Base-by-base conservation (phyloP, 139 green algal species). In the Tetratostichococcus sp. region DNA sequence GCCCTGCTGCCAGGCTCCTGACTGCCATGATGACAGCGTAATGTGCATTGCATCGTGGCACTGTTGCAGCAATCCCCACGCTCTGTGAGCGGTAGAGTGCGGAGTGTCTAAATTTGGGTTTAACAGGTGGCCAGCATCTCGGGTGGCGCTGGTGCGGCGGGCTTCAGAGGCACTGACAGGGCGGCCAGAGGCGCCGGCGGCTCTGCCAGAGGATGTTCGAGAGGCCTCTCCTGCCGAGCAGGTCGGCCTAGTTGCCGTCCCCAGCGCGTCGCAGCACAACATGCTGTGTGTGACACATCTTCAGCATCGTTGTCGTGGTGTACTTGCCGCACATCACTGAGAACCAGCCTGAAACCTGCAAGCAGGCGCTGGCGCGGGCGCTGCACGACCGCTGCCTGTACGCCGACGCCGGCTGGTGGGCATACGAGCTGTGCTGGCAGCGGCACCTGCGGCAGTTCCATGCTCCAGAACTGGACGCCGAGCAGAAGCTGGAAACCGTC, bases 381-480 rank as follows among this genome's bases (percentile, higher is more conserved):
- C 62, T 68, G 62, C 28, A 34, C 26, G 30, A 68, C 26, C 26
- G 6, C 26, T 68, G 62, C 26, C 62, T 68, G 62, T 68, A 68
- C 19, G 28, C 16, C 5, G 30, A 34, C n/a, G n/a, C 62, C 28
- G 62, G 62, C 11, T 68, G 62, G 62, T 68, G 62, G 62, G 22
- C 5, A 4, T 68, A 68, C 62, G 62, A 68, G 30, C 28, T 68
- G 62, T 68, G 62, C 62, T 68, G 30, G 28, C 4, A 21, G n/a
- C 62, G 25, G 28, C 62, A 68, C 28, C 11, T 68, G 62, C 62
- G 62, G 30, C 62, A 68, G 62, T 68, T 68, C n/a, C 62, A 34
- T 26, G 50, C 26, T 8, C 50, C 50, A 26, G 50, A 25, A 26
- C 26, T 34, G 25, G 62, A 34, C 2, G 26, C 26, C n/a, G 26